A percentile compares a stretch with the other conserved stretches of the same genome.
Conservation (phyloP, 208 protist species). For the Trypanosoma cruzi region DNA sequence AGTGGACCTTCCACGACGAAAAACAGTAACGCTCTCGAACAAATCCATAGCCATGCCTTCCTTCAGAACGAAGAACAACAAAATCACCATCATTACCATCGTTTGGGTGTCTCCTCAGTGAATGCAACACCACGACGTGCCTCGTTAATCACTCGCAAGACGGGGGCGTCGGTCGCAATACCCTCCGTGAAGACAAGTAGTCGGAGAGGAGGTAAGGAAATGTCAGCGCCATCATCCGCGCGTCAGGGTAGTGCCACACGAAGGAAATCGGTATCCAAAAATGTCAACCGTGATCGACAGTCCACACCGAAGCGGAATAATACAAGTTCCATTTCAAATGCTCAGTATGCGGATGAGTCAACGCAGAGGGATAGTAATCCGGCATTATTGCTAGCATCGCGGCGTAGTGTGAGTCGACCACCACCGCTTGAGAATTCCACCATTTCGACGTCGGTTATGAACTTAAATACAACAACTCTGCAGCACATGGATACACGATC, state of each 20-base stretch:
- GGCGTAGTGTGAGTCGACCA: neutral
- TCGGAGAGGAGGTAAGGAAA: neutral
- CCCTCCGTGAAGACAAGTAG: neutral
- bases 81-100: neutral
- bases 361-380: too few relatives aligned
- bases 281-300: neutral
- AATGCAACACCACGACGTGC: neutral
- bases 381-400: too few relatives aligned
- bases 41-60: neutral
- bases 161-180: neutral
- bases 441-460: neutral
- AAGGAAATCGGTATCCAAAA: neutral
- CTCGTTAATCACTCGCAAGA: neutral
- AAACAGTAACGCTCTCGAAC: neutral
- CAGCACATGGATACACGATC: slow-evolving; percentile 28
- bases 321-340: slow-evolving; percentile 5
- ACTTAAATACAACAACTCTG: neutral
- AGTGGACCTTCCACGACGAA: neutral
- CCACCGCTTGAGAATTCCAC: slow-evolving; percentile 25
- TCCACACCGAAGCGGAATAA: neutral
- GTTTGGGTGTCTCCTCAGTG: neutral
- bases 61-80: neutral
- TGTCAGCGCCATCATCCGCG: neutral
- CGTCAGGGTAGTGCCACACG: neutral
- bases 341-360: too few relatives aligned